These are phyloP conservation scores for Blastocladiella britannica DNA, from an alignment of 192 early-diverging fungal species.

Conservation along the genomic window DNA sequence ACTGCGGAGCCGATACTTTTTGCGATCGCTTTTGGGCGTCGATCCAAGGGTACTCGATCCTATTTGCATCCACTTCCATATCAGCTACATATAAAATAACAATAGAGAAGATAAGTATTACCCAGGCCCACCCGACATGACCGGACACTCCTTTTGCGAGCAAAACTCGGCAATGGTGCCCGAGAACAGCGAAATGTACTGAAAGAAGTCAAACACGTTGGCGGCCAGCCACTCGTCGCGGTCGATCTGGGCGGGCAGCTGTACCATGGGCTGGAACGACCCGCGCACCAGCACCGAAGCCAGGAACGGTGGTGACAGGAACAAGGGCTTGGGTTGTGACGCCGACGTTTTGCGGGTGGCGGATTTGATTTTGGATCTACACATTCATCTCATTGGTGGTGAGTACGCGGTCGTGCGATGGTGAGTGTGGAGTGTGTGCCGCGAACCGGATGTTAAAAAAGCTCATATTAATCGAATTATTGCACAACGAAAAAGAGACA, in stretches of 20 bases:
- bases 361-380: not conserved
- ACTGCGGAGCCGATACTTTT: constrained; percentile 80
- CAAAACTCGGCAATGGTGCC: constrained; percentile 75
- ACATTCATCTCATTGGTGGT: too few species aligned
- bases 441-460: too few species aligned
- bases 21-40: constrained; percentile 59
- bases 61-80: constrained; percentile 6
- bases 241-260: constrained; percentile 78
- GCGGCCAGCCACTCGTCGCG: constrained; percentile 80
- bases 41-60: constrained; percentile 75
- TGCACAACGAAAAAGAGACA: too few species aligned
- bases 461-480: too few species aligned
- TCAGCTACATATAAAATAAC: not conserved
- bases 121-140: constrained; percentile 65
- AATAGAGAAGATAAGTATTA: constrained; percentile 8
- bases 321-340: not conserved
- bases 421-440: too few species aligned
- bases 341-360: not conserved
- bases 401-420: too few species aligned
- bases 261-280: constrained; percentile 71
- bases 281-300: constrained; percentile 73
- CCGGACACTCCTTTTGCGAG: constrained; percentile 54
- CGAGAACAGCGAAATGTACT: constrained; percentile 76
- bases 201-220: constrained; percentile 84
- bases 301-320: constrained; percentile 42